Percentiles rank a stretch among this genome's conserved stretches.
These are phyloP conservation scores for Aspergillus baeticus DNA, from an alignment of 495 filamentous ascomycete genomes.

Conservation along the genomic window DNA sequence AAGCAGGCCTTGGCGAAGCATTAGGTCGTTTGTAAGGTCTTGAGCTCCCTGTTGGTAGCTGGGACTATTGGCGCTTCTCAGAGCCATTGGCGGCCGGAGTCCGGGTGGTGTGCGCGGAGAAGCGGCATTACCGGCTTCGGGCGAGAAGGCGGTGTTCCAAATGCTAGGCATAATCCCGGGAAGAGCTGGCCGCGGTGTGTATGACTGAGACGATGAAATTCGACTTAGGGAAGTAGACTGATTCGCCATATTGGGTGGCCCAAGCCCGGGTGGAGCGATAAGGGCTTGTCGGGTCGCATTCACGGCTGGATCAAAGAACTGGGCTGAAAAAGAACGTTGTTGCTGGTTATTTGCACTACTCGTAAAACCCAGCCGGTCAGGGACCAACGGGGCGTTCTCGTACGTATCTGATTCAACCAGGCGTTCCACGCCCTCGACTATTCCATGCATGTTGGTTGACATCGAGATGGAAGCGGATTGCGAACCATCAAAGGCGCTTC, in stretches of 20 bases:
- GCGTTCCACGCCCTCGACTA: conserved; percentile 59
- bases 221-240: conserved; percentile 22
- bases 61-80: conserved; percentile 17
- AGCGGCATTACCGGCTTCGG: conserved; percentile 26
- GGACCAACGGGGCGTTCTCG: conserved; percentile 38
- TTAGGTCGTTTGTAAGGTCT: conserved; percentile 29
- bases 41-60: conserved; percentile 27
- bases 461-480: conserved; percentile 48
- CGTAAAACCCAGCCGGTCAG: conserved; percentile 27
- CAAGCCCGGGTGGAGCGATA: conserved; percentile 40
- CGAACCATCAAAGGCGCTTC: conserved; percentile 42
- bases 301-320: conserved; percentile 22
- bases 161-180: conserved; percentile 43
- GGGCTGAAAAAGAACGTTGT: not conserved
- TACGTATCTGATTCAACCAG: conserved; percentile 58
- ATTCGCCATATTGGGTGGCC: conserved; percentile 22
- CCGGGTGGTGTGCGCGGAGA: conserved; percentile 38
- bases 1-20: conserved; percentile 30
- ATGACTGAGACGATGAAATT: conserved; percentile 33
- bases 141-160: conserved; percentile 43
- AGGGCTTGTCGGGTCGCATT: conserved; percentile 28
- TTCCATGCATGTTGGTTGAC: conserved; percentile 54
- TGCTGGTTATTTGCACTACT: conserved; percentile 24
- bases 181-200: conserved; percentile 33
- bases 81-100: conserved; percentile 26